Base-by-base conservation (phyloP, 768 basidiomycete genomes). In the Crepidotus variabilis region DNA sequence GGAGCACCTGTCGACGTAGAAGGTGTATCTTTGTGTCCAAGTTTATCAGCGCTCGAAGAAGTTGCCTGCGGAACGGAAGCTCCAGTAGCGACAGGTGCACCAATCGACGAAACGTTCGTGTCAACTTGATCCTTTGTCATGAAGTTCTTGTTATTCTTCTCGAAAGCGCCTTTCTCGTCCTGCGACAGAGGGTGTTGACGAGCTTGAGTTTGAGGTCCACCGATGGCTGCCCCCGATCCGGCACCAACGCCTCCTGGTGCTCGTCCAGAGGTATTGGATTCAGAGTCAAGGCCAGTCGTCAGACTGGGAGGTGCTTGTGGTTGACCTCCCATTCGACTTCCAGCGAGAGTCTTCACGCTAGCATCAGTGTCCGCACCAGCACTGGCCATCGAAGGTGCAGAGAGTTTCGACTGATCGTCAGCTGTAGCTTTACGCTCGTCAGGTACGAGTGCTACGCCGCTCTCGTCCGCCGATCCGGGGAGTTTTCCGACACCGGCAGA, bases 401-500 rank as follows among this genome's bases (percentile, higher is more conserved):
- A 4, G n/a, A 13, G 16, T 13, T 18, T n/a, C 18, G 39, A 14
- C 16, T 34, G 14, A 5, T 23, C 22, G 23, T 34, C 22, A 3
- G 13, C 7, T 5, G 11, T 20, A 1, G 33, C 23, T n/a, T 50
- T 43, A 1, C 57, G 48, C 21, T 58, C 48, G 39, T 55, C 54
- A 5, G 57, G 57, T 1, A 58, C 36, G 22, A 55, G 10, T 4
- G 54, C 57, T 6, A 55, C 57, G 13, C 45, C 55, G 7, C 39
- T 32, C 23, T 59, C 54, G 43, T 18, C 24, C 9, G 36, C 32
- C 16, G 50, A 46, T 14, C 58, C 50, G 8, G 58, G 58, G 9
- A 56, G 50, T 18, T 49, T 33, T 1, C 58, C 58, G 0, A 56
- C 49, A n/a, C 54, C 58, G 43, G 20, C 54, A 10, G 52, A 50